A percentile compares a stretch with the other conserved stretches of the same genome.
Conservation (phyloP, 768 basidiomycete genomes). For the Lactifluus piperatus region DNA sequence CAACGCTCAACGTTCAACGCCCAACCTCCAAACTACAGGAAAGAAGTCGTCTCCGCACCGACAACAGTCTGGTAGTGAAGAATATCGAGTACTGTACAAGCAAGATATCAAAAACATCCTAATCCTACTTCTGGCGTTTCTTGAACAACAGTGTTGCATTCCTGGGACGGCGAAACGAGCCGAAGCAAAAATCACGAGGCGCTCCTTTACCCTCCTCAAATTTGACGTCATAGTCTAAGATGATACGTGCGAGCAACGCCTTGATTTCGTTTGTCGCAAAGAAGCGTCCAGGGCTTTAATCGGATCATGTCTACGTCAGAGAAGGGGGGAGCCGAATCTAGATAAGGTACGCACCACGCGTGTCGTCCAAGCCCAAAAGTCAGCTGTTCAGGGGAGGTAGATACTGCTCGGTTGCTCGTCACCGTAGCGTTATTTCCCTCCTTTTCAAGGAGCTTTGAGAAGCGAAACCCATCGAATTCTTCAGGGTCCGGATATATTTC, state of each 20-base stretch:
- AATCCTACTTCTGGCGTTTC: slow-evolving; percentile 17
- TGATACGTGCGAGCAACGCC: slow-evolving; percentile 22
- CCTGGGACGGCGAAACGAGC: slow-evolving; percentile 1
- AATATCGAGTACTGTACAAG: too few species aligned
- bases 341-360: slow-evolving; percentile 19
- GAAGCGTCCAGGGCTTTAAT: slow-evolving; percentile 14
- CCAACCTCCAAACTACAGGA: not conserved
- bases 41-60: not conserved
- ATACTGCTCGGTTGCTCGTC: slow-evolving; percentile 23
- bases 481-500: slow-evolving; percentile 35
- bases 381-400: slow-evolving; percentile 27
- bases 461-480: slow-evolving; percentile 35
- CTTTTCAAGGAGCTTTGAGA: slow-evolving; percentile 25
- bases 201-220: slow-evolving; percentile 17
- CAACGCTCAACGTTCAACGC: too few species aligned
- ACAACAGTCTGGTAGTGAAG: not conserved
- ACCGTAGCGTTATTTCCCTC: slow-evolving; percentile 7
- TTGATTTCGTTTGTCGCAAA: slow-evolving; percentile 24
- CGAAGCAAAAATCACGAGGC: not conserved
- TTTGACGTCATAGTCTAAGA: slow-evolving; percentile 23
- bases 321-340: not conserved
- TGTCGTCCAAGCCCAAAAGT: slow-evolving; percentile 24
- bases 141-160: slow-evolving; percentile 21
- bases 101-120: too few species aligned
- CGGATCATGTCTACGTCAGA: not conserved